phyloP scores from a whole-genome alignment of 306 rosid species.

The Geum urbanum region DNA sequence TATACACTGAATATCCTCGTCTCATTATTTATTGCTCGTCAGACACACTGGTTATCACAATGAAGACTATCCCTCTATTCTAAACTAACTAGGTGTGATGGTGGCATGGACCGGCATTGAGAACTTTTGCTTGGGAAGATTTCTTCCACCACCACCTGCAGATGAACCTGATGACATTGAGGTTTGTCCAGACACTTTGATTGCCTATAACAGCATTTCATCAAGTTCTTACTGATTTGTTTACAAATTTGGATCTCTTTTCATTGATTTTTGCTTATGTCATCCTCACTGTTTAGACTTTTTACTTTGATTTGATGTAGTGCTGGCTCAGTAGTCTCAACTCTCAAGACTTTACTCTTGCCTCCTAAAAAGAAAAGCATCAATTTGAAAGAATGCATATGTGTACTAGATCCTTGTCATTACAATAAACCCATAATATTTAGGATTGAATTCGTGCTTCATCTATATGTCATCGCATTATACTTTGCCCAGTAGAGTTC shows the following conservation, averaged over 20 bases:
- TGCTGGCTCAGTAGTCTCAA: background rate
- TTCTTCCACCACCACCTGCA: conserved; percentile 88
- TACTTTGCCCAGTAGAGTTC: background rate
- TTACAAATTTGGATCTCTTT: background rate
- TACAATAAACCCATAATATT: background rate
- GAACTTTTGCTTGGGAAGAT: conserved; percentile 79
- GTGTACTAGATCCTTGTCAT: background rate
- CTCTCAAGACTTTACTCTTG: background rate
- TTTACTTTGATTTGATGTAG: background rate
- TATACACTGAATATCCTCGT: background rate
- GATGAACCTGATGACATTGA: conserved; percentile 75
- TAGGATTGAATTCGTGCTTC: background rate
- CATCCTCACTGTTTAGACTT: background rate
- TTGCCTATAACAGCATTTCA: background rate
- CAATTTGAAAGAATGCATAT: background rate
- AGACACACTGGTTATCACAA: background rate
- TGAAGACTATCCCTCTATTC: conserved; percentile 5
- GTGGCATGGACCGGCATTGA: conserved; percentile 99
- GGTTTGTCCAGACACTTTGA: conserved; percentile 41
- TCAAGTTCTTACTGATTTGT: background rate
- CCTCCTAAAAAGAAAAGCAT: background rate
- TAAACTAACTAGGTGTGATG: conserved; percentile 70
- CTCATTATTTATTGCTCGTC: background rate
- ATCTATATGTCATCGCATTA: background rate
- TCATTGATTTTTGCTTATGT: background rate